Percentiles rank a stretch among this genome's conserved stretches.
Evolutionary conservation across 2,329 filamentous ascomycete species (phyloP).

Genomic region (Pseudogymnoascus sp.): DNA sequence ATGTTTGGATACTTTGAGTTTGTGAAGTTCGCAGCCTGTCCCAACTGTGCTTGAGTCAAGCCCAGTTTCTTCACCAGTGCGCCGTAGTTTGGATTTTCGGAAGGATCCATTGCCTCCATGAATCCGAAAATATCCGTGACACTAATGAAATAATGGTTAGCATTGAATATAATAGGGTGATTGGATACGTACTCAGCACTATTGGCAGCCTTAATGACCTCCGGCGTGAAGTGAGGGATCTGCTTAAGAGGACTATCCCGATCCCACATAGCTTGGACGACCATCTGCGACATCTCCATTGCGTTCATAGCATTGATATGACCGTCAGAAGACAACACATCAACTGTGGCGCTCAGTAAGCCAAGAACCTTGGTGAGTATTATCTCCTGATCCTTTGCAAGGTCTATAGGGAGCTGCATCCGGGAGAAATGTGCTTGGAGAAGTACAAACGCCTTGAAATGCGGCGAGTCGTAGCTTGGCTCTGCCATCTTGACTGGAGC

Average conservation of each 20-base stretch:
- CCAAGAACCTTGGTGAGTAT: conserved; percentile 79
- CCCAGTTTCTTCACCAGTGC: conserved; percentile 70
- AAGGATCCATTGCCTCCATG: conserved; percentile 97
- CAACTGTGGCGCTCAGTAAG: conserved; percentile 83
- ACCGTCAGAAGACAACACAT: conserved; percentile 91
- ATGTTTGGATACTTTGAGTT: conserved; percentile 96
- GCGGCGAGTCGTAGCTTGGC: conserved; percentile 79
- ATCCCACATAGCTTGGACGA: conserved; percentile 98
- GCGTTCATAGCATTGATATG: conserved; percentile 96
- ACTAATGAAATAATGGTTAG: conserved; percentile 38
- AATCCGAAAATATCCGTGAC: conserved; percentile 96
- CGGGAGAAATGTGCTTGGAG: conserved; percentile 95
- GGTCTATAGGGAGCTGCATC: conserved; percentile 91
- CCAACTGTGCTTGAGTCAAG: conserved; percentile 73
- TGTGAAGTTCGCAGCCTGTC: conserved; percentile 86
- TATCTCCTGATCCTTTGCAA: conserved; percentile 90
- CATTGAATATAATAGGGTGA: background rate
- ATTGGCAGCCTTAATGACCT: conserved; percentile 75
- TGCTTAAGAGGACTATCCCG: conserved; percentile 94
- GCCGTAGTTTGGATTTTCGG: conserved; percentile 77
- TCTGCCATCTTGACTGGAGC: conserved; percentile 93
- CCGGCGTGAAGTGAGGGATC: conserved; percentile 85
- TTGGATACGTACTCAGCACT: conserved; percentile 58
- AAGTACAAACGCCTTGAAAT: conserved; percentile 97
- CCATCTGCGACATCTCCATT: conserved; percentile 99